Base-by-base conservation (phyloP, 2,329 filamentous ascomycete species). In the Pseudogymnoascus sp. region DNA sequence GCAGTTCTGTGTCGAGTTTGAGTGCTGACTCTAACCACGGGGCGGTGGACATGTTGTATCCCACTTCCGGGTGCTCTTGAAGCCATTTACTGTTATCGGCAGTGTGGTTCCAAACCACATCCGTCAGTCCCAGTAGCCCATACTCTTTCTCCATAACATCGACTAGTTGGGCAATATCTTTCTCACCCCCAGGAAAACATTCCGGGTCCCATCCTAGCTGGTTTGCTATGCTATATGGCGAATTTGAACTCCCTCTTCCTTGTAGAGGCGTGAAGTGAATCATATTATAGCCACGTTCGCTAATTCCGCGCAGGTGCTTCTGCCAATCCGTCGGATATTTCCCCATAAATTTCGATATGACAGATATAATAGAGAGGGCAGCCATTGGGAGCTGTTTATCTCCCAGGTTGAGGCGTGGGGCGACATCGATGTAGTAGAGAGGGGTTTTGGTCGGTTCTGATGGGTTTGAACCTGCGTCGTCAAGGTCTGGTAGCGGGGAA, bases 261-360 rank as follows among this genome's bases (percentile, higher is more conserved):
- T 96, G 95, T 67, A 99, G 80, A 8, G 95, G 95, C 1, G 95
- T 97, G 75, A 99, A 99, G 75, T 99, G 95, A 64, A 99, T 87
- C 92, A 97, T 97, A 78, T 99, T 99, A 81, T 99, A 99, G 52
- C 93, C 93, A 65, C 95, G 84, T 70, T 90, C 86, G 73, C 90
- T 90, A 73, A 99, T 96, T 28, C 95, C 93, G 63, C 84, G 83
- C 63, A 99, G 79, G 74, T 97, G 93, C 60, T 86, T 88, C 73
- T 97, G 86, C 93, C 93, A 99, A 71, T 96, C 90, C 14, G 81
- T 81, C 0, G 93, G 91, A 72, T 95, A 96, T 71, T 88, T 87
- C 66, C 95, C 95, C 91, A 99, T 96, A 78, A 97, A 97, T 77
- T 99, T 99, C 73, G 93, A 97, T 66, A 99, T 90, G 62, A 93